phyloP scores from a whole-genome alignment of 2,329 filamentous ascomycete genomes.

The Mariannaea elegans region DNA sequence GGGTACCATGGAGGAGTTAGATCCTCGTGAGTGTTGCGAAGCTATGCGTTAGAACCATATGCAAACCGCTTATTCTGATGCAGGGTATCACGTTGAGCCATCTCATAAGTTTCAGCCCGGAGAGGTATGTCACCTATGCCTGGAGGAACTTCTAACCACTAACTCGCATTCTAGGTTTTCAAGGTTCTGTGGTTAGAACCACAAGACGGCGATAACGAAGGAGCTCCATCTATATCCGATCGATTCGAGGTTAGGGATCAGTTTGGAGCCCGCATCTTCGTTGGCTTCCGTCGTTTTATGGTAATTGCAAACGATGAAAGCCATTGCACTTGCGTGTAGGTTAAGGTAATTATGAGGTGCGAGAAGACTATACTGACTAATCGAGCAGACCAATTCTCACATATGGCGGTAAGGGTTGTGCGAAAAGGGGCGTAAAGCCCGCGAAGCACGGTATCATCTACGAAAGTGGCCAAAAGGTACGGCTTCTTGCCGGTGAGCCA shows the following conservation, averaged over 20 bases:
- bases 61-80: conserved; percentile 18
- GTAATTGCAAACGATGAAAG: conserved; percentile 61
- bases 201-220: conserved; percentile 47
- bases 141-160: background rate
- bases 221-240: conserved; percentile 44
- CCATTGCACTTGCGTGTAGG: conserved; percentile 66
- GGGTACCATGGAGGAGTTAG: conserved; percentile 41
- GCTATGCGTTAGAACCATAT: no score
- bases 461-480: conserved; percentile 45
- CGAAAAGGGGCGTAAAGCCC: conserved; percentile 61
- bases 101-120: conserved; percentile 53
- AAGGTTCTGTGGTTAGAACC: conserved; percentile 66
- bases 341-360: conserved; percentile 3
- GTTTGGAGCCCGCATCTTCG: conserved; percentile 52
- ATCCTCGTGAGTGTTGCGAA: conserved; percentile 49
- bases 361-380: conserved; percentile 16
- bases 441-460: conserved; percentile 63
- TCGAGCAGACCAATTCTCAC: conserved; percentile 63
- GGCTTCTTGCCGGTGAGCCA: conserved; percentile 53
- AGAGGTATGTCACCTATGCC: conserved; percentile 41
- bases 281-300: conserved; percentile 64
- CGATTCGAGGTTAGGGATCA: conserved; percentile 46
- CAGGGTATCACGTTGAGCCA: conserved; percentile 52
- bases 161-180: conserved; percentile 55
- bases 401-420: conserved; percentile 61